Conservation (phyloP, 306 rosid genomes). For the Benincasa hispida region DNA sequence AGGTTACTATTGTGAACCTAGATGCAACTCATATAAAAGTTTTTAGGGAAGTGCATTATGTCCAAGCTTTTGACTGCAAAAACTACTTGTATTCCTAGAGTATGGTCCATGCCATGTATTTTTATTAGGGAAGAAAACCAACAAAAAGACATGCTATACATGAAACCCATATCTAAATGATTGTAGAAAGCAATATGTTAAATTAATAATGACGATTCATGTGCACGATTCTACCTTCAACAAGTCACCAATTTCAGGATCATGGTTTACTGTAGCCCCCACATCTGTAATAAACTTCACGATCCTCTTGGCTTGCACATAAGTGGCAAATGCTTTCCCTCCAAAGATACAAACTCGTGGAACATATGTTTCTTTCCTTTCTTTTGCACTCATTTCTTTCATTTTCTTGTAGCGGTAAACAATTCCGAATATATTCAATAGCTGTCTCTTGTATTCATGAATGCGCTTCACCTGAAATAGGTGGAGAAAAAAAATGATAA, state of each 20-base stretch:
- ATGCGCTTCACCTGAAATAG: constrained; percentile 78
- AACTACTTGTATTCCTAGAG: background rate
- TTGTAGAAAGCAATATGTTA: background rate
- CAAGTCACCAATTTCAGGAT: constrained; percentile 90
- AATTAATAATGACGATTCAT: background rate
- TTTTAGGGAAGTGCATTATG: background rate
- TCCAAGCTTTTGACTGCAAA: background rate
- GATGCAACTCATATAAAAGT: background rate
- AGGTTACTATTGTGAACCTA: background rate
- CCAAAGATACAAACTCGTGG: constrained; percentile 98
- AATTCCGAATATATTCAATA: constrained; percentile 79
- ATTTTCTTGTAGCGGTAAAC: constrained; percentile 93
- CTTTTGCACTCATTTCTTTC: constrained; percentile 79
- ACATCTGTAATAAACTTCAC: constrained; percentile 96
- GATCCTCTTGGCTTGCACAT: constrained; percentile 94
- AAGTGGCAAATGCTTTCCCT: constrained; percentile 92
- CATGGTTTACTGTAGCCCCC: constrained; percentile 67
- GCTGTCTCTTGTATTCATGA: constrained; percentile 92
- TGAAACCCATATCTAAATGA: background rate
- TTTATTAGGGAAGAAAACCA: background rate
- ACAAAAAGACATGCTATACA: background rate
- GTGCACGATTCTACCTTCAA: constrained; percentile 50
- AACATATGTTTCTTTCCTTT: constrained; percentile 57
- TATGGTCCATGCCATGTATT: background rate
- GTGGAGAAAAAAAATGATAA: background rate